Conservation (phyloP, 192 early-diverging fungal species). For the Rhizophlyctis rosea region DNA sequence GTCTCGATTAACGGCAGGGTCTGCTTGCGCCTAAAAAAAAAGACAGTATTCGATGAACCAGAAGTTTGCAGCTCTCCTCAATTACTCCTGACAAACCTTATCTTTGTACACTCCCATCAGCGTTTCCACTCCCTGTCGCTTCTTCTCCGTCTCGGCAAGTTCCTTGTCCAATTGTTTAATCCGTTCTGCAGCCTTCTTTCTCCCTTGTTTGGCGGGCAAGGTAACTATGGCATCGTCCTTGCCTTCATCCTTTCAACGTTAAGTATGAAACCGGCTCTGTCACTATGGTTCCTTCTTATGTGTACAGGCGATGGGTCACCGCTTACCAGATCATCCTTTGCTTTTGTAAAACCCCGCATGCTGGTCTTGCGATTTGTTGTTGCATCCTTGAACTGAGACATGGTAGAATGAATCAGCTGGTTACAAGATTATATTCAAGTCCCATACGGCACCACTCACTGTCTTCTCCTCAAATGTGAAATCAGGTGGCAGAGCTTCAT, state of each 20-base stretch:
- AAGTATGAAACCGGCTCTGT: no score
- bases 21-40: neutral
- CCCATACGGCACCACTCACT: no score
- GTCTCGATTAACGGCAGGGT: conserved; percentile 30
- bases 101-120: conserved; percentile 31
- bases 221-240: conserved; percentile 35
- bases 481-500: conserved; percentile 31
- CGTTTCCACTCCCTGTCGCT: conserved; percentile 35
- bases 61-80: neutral
- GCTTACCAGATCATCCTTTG: neutral
- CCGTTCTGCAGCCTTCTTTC: conserved; percentile 37
- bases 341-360: conserved; percentile 21
- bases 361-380: conserved; percentile 8
- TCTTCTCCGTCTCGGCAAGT: conserved; percentile 34
- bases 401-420: no score
- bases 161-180: conserved; percentile 47
- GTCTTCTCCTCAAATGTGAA: conserved; percentile 44
- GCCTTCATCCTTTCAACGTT: no score
- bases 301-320: neutral
- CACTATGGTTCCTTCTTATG: conserved; percentile 11
- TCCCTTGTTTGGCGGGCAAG: conserved; percentile 28
- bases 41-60: neutral
- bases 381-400: neutral
- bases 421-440: no score
- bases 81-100: conserved; percentile 17